A percentile compares a stretch with the other conserved stretches of the same genome.
Conservation (phyloP, 306 rosid species). For the Medicago arabica region DNA sequence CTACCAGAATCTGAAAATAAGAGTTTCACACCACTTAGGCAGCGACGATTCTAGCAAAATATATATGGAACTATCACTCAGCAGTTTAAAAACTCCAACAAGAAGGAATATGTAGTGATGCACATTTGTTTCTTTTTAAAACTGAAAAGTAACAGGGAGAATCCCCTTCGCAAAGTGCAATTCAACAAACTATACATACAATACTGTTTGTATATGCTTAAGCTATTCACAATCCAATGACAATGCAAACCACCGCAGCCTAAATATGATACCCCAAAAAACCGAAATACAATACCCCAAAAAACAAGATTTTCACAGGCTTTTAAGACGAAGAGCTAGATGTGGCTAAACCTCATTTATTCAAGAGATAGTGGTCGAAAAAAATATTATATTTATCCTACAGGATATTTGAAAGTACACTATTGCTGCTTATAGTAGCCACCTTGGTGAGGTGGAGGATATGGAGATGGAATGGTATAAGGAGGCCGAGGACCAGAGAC, state of each 20-base stretch:
- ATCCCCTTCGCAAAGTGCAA: slow-evolving; percentile 23
- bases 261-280: slow-evolving; percentile 18
- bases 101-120: neutral
- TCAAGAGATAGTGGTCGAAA: slow-evolving; percentile 38
- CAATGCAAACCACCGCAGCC: slow-evolving; percentile 42
- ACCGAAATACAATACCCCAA: neutral
- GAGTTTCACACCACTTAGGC: neutral
- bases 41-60: neutral
- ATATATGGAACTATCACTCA: neutral
- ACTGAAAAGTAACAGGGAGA: slow-evolving; percentile 25
- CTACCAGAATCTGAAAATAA: neutral
- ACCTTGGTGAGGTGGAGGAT: slow-evolving; percentile 86
- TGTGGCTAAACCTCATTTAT: slow-evolving; percentile 36
- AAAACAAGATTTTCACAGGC: slow-evolving; percentile 22
- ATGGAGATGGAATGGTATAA: slow-evolving; percentile 74
- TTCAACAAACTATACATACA: slow-evolving; percentile 52
- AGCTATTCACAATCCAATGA: slow-evolving; percentile 41
- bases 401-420: slow-evolving; percentile 36
- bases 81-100: neutral
- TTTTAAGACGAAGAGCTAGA: slow-evolving; percentile 39
- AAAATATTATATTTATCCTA: slow-evolving; percentile 39
- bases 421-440: slow-evolving; percentile 88
- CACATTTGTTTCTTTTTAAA: slow-evolving; percentile 15
- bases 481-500: slow-evolving; percentile 82
- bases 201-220: slow-evolving; percentile 28